Evolutionary conservation across 1,139 yeast genomes (phyloP).

Genomic region (Torulaspora globosa): DNA sequence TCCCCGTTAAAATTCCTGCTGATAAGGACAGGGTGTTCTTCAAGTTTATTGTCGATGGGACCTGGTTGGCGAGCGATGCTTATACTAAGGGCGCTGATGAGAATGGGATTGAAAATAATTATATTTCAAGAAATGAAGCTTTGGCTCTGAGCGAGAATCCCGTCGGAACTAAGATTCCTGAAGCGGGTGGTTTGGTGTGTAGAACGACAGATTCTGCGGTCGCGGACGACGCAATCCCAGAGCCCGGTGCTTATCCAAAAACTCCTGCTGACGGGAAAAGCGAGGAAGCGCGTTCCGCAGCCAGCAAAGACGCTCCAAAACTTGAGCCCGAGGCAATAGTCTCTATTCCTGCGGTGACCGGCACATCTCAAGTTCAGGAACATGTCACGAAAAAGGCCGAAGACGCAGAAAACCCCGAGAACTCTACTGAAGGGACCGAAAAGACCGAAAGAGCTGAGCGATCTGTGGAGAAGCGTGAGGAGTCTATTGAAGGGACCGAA

Average conservation of each 20-base stretch:
- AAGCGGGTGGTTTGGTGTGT: slow-evolving; percentile 42
- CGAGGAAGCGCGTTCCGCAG: slow-evolving; percentile 1
- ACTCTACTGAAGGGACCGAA: no score
- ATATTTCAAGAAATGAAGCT: slow-evolving; percentile 40
- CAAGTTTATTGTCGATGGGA: slow-evolving; percentile 73
- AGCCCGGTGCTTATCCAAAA: slow-evolving; percentile 3
- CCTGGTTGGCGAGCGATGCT: slow-evolving; percentile 52
- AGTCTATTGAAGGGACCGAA: no score
- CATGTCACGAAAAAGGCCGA: neutral
- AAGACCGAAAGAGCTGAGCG: no score
- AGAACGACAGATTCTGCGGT: neutral
- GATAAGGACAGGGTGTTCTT: slow-evolving; percentile 47
- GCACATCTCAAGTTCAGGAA: neutral
- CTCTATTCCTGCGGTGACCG: neutral
- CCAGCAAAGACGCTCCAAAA: neutral
- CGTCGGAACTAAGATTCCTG: slow-evolving; percentile 50
- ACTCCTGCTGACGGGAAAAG: slow-evolving; percentile 1
- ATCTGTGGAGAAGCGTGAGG: no score
- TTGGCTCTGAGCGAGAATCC: slow-evolving; percentile 21
- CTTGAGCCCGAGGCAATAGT: neutral
- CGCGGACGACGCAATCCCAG: slow-evolving; percentile 1
- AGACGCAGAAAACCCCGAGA: no score
- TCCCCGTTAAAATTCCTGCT: slow-evolving; percentile 45
- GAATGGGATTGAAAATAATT: slow-evolving; percentile 61
- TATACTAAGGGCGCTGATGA: slow-evolving; percentile 46